Evolutionary conservation across 2,329 filamentous ascomycete genomes (phyloP), one percentile per base, ranked within the genome.

Genomic region (Microcera coccophila): DNA sequence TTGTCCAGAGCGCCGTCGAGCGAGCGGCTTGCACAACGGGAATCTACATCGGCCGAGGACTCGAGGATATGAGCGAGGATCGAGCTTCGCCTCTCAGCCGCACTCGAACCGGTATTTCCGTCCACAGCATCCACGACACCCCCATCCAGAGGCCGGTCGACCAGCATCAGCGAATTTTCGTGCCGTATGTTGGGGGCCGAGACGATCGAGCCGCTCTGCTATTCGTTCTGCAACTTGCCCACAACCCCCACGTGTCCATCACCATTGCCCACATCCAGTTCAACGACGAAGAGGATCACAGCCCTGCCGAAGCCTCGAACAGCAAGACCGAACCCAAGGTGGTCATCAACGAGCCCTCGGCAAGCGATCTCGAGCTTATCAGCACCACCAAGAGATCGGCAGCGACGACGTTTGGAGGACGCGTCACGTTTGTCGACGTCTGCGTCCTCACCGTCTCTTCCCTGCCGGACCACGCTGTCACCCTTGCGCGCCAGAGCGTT

Each of bases 191-290:
- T 45, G 90, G 91, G 15, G 87, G 87, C 8, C 69, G 74, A 1
- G 93, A 98, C 59, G 91, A 96, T 58, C 78, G 81, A 7, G 79
- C 84, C 4, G 90, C 90, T 0, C 74, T 97, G 1, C 75, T 83
- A 1, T 79, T 97, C 18, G 85, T 91, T 3, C 73, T 97, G 3
- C 91, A 96, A 59, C 75, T 98, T 1, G 87, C 84, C 1, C 82
- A 84, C 61, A 93, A 90, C 57, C 76, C 80, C 4, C 79, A 86
- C 33, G 81, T 95, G 19, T 90, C 87, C 0, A 87, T 83, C 1
- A 91, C 87, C 0, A 76, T 96, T 22, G 71, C 85, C 1, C 81
- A 65, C 22, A 54, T 67, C n/a, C 31, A 35, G 17, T 50, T 57
- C 9, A 39, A 36, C 24, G 52, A 59, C 3, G 54, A 59, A 1